These are phyloP conservation scores for Draba incana DNA, from an alignment of 345 rosid genomes.

Conservation along the genomic window DNA sequence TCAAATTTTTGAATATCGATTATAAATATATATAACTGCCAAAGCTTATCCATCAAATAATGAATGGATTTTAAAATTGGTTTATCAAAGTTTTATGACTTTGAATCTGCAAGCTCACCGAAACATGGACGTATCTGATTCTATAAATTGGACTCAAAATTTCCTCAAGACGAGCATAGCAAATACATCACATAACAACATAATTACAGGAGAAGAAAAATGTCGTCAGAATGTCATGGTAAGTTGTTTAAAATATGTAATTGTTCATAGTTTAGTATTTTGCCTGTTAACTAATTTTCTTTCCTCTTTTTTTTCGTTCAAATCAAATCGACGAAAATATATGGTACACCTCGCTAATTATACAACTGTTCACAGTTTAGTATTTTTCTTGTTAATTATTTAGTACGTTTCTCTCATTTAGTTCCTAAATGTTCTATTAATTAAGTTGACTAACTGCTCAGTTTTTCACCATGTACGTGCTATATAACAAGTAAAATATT, in stretches of 20 bases:
- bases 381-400: no score
- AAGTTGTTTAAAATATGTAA: background rate
- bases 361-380: no score
- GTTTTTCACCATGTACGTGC: conserved; percentile 6
- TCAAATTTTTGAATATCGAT: background rate
- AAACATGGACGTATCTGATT: no score
- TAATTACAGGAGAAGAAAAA: background rate
- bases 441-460: background rate
- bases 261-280: background rate
- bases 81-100: conserved; percentile 16
- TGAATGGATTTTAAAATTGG: background rate
- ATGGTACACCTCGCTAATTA: no score
- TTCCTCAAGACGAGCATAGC: background rate
- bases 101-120: background rate
- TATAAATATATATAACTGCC: background rate
- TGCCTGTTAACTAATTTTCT: no score
- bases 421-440: background rate
- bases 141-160: no score
- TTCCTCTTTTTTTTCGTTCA: no score
- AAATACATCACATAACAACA: conserved; percentile 4
- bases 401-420: background rate
- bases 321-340: no score
- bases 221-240: conserved; percentile 34
- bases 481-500: background rate
- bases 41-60: conserved; percentile 12